Evolutionary conservation across 148 eudicot genomes (phyloP), one percentile per base, ranked within the genome.

Genomic region (Rhododendron ovatum): DNA sequence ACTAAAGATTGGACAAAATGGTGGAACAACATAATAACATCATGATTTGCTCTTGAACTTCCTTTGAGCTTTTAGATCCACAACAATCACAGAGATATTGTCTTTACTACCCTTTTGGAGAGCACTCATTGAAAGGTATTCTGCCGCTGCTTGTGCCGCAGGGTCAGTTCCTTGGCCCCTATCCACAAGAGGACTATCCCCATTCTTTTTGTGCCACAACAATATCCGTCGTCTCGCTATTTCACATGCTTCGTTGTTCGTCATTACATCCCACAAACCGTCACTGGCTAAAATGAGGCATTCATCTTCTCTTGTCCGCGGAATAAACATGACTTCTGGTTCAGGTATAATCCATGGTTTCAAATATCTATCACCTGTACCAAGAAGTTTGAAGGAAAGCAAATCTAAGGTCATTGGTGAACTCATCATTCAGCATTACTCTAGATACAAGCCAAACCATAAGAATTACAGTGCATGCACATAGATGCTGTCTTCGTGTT

Each of bases 281-380:
- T 93, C 95, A 50, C 90, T 92, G 30, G 94, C 95, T 50, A 93
- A 85, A 63, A 93, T 88, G 11, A 93, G 91, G 74, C 91, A 90
- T 82, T 92, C 91, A 53, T 93, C 95, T 80, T 91, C 95, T 89
- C 89, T 91, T 61, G 91, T 88, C 65, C 95, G 91, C 4, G 95
- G 92, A 18, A 90, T 80, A 79, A 92, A 87, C 87, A 76, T 89
- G 73, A 93, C 92, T 85, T 93, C 95, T 45, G 95, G 95, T 43
- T 92, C 93, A 5, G 95, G 93, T 17, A 93, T 93, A 18, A 93
- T 91, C 89, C 90, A 93, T 45, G 95, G 95, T 84, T 93, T 93
- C 84, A 92, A 81, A 86, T 90, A 93, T 86, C 92, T 88, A 55
- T 92, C 95, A 24, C 95, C 95, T 93, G 89, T 18, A 33, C n/a